These are phyloP conservation scores for Hanseniaspora uvarum DNA, from an alignment of 1,139 yeast genomes.

Conservation along the genomic window DNA sequence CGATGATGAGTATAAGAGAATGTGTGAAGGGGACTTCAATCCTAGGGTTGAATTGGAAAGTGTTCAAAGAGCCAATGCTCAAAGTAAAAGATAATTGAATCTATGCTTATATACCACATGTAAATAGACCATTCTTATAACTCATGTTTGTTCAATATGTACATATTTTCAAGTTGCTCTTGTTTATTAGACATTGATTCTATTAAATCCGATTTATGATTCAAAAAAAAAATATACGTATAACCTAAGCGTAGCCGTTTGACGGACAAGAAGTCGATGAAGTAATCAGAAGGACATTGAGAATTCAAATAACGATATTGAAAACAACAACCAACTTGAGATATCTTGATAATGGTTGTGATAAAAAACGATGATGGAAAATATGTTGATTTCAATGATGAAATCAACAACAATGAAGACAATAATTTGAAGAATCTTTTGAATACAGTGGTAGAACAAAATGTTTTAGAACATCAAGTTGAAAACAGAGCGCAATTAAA, in stretches of 20 bases:
- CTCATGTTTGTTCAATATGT: too few relatives aligned
- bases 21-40: constrained; percentile 71
- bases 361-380: constrained; percentile 15
- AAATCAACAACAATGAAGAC: constrained; percentile 3
- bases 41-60: constrained; percentile 69
- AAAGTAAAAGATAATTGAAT: neutral
- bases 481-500: constrained; percentile 55
- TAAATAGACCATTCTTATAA: neutral
- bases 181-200: too few relatives aligned
- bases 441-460: constrained; percentile 55
- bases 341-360: constrained; percentile 1
- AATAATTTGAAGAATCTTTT: constrained; percentile 34
- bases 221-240: too few relatives aligned
- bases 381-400: neutral
- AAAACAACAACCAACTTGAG: neutral
- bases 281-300: too few relatives aligned
- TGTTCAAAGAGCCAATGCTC: constrained; percentile 44
- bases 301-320: too few relatives aligned
- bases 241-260: too few relatives aligned
- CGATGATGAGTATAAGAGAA: constrained; percentile 72
- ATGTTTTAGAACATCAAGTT: constrained; percentile 53
- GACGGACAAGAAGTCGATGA: too few relatives aligned
- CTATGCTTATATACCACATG: neutral
- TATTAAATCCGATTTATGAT: too few relatives aligned
- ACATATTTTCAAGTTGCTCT: too few relatives aligned